Evolutionary conservation across 192 early-diverging fungal species (phyloP), one percentile per base, ranked within the genome.

Genomic region (Chytriomyces sp.): DNA sequence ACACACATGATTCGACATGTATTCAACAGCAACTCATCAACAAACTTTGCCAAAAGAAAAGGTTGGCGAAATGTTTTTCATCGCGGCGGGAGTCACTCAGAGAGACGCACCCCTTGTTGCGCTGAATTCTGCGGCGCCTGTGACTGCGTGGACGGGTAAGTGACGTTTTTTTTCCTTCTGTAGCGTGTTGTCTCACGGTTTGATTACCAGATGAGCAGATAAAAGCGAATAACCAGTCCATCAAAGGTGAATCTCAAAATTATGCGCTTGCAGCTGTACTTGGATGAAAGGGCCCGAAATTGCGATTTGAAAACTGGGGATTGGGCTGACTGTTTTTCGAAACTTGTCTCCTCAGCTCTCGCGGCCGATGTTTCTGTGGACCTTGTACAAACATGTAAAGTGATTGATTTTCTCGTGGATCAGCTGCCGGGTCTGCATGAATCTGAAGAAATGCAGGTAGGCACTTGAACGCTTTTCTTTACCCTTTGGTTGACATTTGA

Each of bases 381-480:
- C 64, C 68, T 84, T 50, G 83, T 80, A 43, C 67, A 80, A 44
- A 79, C 83, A 8, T 69, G 46, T 70, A 82, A 82, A 77, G 76
- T 84, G 5, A 78, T 80, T 78, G 83, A 84, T 49, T 84, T 73
- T 79, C 60, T 84, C 20, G 75, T 84, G 20, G 79, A 82, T 50
- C 61, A 48, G 26, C 78, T 84, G 16, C 83, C 83, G 11, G 83
- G 83, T 23, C 67, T 84, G 18, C 45, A 69, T 10, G 20, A 73
- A 24, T 67, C 77, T 28, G 80, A 77, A 47, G 68, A 79, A 23
- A 59, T 80, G 11, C 83, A 84, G 78, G 82, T 35, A 35, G 0
- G 35, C 35, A 35, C 35, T 35, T 4, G n/a, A 35, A 35, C 35
- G 4, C 35, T 35, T 35, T 80, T 23, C 49, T 10, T 10, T 23